Evolutionary conservation across 768 basidiomycete genomes (phyloP).

Genomic region (Daedaleopsis sinensis): DNA sequence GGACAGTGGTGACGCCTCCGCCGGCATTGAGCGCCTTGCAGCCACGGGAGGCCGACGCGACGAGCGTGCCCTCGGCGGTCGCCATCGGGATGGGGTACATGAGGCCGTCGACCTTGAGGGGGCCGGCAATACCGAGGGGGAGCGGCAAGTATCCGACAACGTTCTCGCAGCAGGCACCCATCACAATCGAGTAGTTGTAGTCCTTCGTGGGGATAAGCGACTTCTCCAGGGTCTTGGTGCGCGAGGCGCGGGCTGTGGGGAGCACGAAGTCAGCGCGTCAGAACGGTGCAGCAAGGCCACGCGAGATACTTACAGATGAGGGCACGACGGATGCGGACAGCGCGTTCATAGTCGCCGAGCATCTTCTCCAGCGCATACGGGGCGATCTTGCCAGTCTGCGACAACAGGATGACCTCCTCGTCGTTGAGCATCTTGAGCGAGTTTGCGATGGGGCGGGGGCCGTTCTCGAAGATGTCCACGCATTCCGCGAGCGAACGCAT

Average conservation of each 20-base stretch:
- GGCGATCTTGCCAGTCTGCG: conserved; percentile 90
- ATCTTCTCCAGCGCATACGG: conserved; percentile 97
- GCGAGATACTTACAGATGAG: conserved; percentile 72
- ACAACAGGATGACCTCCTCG: conserved; percentile 88
- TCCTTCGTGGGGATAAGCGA: conserved; percentile 81
- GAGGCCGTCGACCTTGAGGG: conserved; percentile 86
- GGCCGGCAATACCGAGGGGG: conserved; percentile 95
- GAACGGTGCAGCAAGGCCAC: neutral
- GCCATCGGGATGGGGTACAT: conserved; percentile 96
- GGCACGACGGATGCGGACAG: conserved; percentile 84
- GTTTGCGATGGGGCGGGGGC: conserved; percentile 60
- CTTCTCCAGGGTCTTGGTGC: conserved; percentile 79
- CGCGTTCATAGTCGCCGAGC: conserved; percentile 84
- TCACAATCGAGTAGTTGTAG: conserved; percentile 93
- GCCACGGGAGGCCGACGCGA: conserved; percentile 95
- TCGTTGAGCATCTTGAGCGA: conserved; percentile 73
- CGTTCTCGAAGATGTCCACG: conserved; percentile 77
- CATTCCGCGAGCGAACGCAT: conserved; percentile 73
- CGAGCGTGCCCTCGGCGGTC: conserved; percentile 98
- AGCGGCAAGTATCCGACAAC: conserved; percentile 97
- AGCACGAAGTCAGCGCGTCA: neutral
- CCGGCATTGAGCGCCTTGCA: conserved; percentile 97
- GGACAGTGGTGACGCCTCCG: conserved; percentile 92
- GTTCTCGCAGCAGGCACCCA: conserved; percentile 98
- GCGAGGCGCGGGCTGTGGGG: conserved; percentile 74